Evolutionary conservation across 352 stramenopile species (phyloP).

Genomic region (Globisporangium spiculum): DNA sequence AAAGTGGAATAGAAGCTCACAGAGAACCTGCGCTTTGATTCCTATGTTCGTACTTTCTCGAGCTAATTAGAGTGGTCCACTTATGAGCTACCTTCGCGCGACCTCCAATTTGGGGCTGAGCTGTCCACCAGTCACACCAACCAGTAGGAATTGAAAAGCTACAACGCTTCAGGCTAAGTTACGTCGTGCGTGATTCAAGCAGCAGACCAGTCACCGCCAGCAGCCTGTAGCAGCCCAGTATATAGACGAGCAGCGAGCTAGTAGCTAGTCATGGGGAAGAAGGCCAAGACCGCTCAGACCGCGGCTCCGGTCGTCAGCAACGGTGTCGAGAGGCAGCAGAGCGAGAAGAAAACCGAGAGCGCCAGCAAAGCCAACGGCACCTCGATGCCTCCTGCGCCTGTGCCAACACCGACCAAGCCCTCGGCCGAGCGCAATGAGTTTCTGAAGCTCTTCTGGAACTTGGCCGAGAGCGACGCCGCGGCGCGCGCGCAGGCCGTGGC

Average conservation of each 20-base stretch:
- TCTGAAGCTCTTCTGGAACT: constrained; percentile 87
- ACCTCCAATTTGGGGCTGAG: constrained; percentile 5
- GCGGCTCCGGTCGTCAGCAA: not conserved
- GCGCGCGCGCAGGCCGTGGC: constrained; percentile 58
- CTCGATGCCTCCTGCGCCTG: constrained; percentile 1
- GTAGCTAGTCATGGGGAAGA: constrained; percentile 15
- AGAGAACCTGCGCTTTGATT: not conserved
- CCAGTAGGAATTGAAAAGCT: constrained; percentile 11
- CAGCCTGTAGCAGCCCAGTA: constrained; percentile 3
- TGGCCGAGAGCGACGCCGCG: constrained; percentile 69
- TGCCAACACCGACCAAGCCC: constrained; percentile 11
- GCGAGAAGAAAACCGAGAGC: not conserved
- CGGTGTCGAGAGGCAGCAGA: not conserved
- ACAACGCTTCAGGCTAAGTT: constrained; percentile 17
- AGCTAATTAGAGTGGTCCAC: constrained; percentile 1
- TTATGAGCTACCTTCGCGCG: constrained; percentile 1
- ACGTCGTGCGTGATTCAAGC: constrained; percentile 3
- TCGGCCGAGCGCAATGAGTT: constrained; percentile 54
- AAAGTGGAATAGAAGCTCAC: not conserved
- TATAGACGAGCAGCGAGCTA: not conserved
- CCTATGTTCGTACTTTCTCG: not conserved
- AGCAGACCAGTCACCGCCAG: not conserved
- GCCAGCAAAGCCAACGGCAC: not conserved
- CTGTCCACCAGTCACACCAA: constrained; percentile 17
- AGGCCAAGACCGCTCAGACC: constrained; percentile 13